Base-by-base conservation (phyloP, 306 rosid genomes). In the Fragaria iinumae region DNA sequence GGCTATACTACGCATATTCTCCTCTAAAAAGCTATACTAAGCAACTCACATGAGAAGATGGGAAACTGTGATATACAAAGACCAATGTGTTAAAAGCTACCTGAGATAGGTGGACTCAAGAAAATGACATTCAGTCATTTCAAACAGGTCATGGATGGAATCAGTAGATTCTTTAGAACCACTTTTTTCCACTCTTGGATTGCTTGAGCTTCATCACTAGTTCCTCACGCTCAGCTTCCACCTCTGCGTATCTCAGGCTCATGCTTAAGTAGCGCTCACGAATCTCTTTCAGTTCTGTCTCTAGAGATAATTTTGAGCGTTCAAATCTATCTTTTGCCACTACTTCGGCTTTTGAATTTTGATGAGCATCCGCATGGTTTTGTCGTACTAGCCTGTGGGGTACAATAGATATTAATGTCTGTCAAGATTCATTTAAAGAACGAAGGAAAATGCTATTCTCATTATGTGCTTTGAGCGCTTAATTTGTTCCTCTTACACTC, bases 181-280 rank as follows among this genome's bases (percentile, higher is more conserved):
- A 92, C 56, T 93, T 84, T 80, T 85, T 94, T 76, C 80, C 84
- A 38, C 69, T 82, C 75, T 82, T 89, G 74, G 87, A 64, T 79
- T 70, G 69, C 83, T 57, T 95, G 63, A 95, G 92, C 85, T 84
- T 87, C 97, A 95, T 92, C 66, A 95, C 99, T 75, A 92, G 97
- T 52, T 95, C 93, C 81, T 92, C 99, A 11, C 97, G 97, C 87
- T 89, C 83, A 76, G 93, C 80, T 88, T 92, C 99, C 25, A 86
- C 99, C 83, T 95, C 97, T 0, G 97, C 99, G 52, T 90, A 95
- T 86, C 89, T 88, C 47, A 95, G 97, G 90, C 99, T 95, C 91
- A 95, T 90, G 87, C 84, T 83, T 76, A 82, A 80, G 86, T 92
- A 95, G 32, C 97, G 96, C 77, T 95, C 97, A 20, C 83, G 90